A percentile compares a stretch with the other conserved stretches of the same genome.
Evolutionary conservation across 129 eudicot genomes (phyloP).

Genomic region (Silybum marianum): DNA sequence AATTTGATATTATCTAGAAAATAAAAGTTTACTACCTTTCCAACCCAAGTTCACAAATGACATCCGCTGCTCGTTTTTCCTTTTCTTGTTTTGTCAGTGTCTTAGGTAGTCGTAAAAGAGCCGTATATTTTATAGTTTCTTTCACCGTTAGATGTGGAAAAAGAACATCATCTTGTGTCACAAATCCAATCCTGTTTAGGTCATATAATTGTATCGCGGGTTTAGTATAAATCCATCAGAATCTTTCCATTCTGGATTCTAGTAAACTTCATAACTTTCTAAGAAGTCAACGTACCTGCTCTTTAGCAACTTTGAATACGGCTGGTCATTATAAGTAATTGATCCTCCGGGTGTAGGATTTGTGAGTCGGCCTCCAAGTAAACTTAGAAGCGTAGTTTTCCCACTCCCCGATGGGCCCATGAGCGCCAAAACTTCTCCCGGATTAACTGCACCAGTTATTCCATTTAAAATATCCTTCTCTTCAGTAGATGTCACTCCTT

Average conservation of each 20-base stretch:
- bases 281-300: slow-evolving; percentile 48
- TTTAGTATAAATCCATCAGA: not conserved
- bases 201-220: not conserved
- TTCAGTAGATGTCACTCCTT: slow-evolving; percentile 56
- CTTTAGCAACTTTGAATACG: slow-evolving; percentile 76
- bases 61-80: slow-evolving; percentile 38
- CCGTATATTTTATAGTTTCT: slow-evolving; percentile 49
- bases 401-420: slow-evolving; percentile 99
- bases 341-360: slow-evolving; percentile 57
- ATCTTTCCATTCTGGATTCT: not conserved
- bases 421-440: slow-evolving; percentile 89
- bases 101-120: slow-evolving; percentile 44
- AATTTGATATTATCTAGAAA: not conserved
- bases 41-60: slow-evolving; percentile 47
- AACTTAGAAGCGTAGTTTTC: slow-evolving; percentile 73
- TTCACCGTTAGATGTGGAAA: slow-evolving; percentile 54
- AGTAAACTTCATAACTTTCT: not conserved
- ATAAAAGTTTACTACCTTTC: slow-evolving; percentile 24
- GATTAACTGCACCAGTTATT: slow-evolving; percentile 70
- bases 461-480: slow-evolving; percentile 74
- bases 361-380: slow-evolving; percentile 74
- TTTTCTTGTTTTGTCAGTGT: slow-evolving; percentile 40
- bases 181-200: slow-evolving; percentile 45
- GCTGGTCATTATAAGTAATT: slow-evolving; percentile 75
- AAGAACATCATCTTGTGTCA: slow-evolving; percentile 59